Evolutionary conservation across 306 rosid species (phyloP), one percentile per base, ranked within the genome.

Genomic region (Luffa acutangula): DNA sequence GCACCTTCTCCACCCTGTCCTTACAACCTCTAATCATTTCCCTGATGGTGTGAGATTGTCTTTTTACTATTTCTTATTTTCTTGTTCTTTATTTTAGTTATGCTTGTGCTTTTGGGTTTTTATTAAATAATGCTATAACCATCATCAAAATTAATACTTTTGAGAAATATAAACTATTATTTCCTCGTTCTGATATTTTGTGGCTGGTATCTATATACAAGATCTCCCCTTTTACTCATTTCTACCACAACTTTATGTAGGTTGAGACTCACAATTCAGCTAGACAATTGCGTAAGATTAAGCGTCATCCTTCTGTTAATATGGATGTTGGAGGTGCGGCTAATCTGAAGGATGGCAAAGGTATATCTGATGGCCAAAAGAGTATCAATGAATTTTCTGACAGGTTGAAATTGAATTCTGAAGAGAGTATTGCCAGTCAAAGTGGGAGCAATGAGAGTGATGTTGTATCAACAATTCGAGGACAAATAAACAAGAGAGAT

Each of bases 281-380:
- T 70, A 87, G 97, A 85, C 94, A 91, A 54, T 84, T 90, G 12
- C 82, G 53, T 82, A 92, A 92, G 91, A 89, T 92, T 80, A 94
- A 90, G 72, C 89, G 94, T 1, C 97, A 87, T 59, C 56, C 96
- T 21, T 52, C 87, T 59, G 85, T 66, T 77, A 85, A 91, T 21
- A 42, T 88, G 82, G 89, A 87, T 83, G 81, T 91, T 67, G 84
- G 72, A 77, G 67, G 82, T 65, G 49, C 63, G n/a, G 82, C 83
- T 80, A 80, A 78, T 70, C 10, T 63, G 66, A 81, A 52, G 72
- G 79, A 20, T 74, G 77, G 78, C 51, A 81, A 83, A 81, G 86
- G 81, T 70, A 74, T 79, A 70, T 67, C 84, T 58, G 85, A 67
- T 83, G 81, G 51, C 54, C 80, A 31, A 86, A 88, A 84, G 57